phyloP scores from a whole-genome alignment of 2,329 filamentous ascomycete genomes.

The Teratosphaeria nubilosa region DNA sequence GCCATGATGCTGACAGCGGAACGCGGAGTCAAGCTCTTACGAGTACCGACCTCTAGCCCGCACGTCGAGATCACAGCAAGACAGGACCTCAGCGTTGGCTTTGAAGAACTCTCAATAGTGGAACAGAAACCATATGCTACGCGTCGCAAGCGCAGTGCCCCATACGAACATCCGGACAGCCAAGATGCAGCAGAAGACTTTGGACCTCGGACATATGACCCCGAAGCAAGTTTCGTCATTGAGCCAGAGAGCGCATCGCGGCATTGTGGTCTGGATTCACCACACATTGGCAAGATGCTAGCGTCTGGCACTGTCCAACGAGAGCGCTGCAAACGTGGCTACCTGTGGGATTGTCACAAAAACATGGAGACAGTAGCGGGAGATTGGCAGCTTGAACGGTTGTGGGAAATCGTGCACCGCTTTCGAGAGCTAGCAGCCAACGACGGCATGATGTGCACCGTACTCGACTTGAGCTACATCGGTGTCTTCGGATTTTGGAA shows the following conservation, averaged over 20 bases:
- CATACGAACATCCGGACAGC: slow-evolving; percentile 7
- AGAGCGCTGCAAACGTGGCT: slow-evolving; percentile 47
- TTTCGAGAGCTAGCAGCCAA: slow-evolving; percentile 53
- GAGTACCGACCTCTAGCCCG: slow-evolving; percentile 33
- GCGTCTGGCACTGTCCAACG: slow-evolving; percentile 31
- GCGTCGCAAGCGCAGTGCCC: slow-evolving; percentile 5
- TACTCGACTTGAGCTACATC: slow-evolving; percentile 64
- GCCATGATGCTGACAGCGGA: slow-evolving; percentile 44
- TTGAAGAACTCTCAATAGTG: slow-evolving; percentile 13
- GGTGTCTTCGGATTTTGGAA: slow-evolving; percentile 65
- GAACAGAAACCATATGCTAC: slow-evolving; percentile 10
- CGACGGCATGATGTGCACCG: slow-evolving; percentile 59
- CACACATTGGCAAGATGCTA: slow-evolving; percentile 14
- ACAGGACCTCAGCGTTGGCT: slow-evolving; percentile 28
- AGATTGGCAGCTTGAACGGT: slow-evolving; percentile 62
- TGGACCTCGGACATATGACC: slow-evolving; percentile 14
- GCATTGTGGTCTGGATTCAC: slow-evolving; percentile 2
- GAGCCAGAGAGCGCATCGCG: not conserved
- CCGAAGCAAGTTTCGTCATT: not conserved
- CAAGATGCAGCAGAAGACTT: slow-evolving; percentile 17
- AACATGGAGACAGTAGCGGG: slow-evolving; percentile 61
- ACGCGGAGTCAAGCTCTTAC: slow-evolving; percentile 40
- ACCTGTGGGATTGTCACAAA: slow-evolving; percentile 47
- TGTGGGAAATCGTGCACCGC: slow-evolving; percentile 71
- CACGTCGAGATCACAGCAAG: slow-evolving; percentile 34